Conservation (phyloP, 2,329 filamentous ascomycete species). For the Talaromyces sp. region DNA sequence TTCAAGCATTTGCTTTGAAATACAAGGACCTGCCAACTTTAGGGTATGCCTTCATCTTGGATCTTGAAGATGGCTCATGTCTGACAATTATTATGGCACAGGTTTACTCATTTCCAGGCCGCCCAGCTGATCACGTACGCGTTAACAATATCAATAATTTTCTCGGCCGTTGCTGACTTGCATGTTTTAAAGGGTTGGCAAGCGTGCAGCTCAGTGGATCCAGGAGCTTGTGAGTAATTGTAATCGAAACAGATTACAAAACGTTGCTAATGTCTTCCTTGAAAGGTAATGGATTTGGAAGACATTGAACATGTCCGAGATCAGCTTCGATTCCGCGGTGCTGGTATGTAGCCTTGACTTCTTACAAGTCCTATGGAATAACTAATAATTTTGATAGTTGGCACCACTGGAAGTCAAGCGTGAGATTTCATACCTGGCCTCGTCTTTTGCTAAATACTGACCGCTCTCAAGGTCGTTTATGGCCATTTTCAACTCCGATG, state of each 20-base stretch:
- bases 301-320: constrained; percentile 64
- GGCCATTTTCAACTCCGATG: constrained; percentile 59
- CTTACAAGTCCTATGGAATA: neutral
- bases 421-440: constrained; percentile 20
- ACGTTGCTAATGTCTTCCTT: neutral
- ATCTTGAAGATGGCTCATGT: neutral
- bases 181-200: constrained; percentile 10
- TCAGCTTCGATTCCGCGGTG: constrained; percentile 68
- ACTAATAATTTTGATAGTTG: constrained; percentile 18
- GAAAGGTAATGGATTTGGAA: constrained; percentile 58
- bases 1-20: constrained; percentile 65
- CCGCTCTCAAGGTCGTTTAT: constrained; percentile 46
- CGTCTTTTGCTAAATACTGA: constrained; percentile 18
- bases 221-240: constrained; percentile 56
- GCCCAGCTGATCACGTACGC: constrained; percentile 58
- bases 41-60: neutral
- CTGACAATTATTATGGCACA: neutral
- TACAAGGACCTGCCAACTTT: constrained; percentile 56
- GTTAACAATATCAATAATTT: constrained; percentile 44
- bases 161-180: neutral
- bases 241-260: neutral
- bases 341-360: neutral
- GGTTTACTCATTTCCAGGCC: constrained; percentile 14
- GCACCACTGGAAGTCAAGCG: constrained; percentile 73
- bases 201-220: constrained; percentile 65